Base-by-base conservation (phyloP, 768 basidiomycete genomes). In the Tylopilus plumbeoviolaceoides region DNA sequence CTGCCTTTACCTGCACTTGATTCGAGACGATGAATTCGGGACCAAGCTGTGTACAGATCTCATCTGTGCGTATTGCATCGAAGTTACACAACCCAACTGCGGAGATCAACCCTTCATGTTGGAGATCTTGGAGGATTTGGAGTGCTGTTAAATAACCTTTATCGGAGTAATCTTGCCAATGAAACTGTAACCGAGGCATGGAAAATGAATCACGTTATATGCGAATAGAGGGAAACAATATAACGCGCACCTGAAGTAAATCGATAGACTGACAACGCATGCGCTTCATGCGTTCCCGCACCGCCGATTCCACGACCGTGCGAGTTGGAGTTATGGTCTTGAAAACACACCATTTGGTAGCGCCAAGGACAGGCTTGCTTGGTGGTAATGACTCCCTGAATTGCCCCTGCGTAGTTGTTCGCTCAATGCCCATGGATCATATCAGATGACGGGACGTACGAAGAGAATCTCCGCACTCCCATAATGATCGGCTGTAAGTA, bases 261-360 rank as follows among this genome's bases (percentile, higher is more conserved):
- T 91, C 89, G 51, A 91, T 71, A 36, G 73, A 71, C 20, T 63
- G 67, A 0, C 76, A 74, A 47, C 77, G 77, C 82, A 87, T 89
- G 35, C 87, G 83, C 23, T 76, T 74, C 70, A 87, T 77, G 46
- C 89, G 82, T 60, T 91, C 87, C 54, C 77, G 75, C 14, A 91
- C 76, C 10, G 80, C 85, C 9, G 76, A 77, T 59, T 83, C 75
- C 45, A 90, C 87, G 48, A 77, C 68, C 28, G 74, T 67, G 7
- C 79, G 80, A 4, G 85, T 77, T 2, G 80, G 73, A 14, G 68
- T 68, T 15, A 74, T 72, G 27, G 72, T 70, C 52, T 78, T 75
- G 72, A 91, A 91, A 14, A 89, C 80, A 66, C 89, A 91, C 89
- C 88, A 93, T 64, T 93, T 93, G 3, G 91, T 93, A 1, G 85